Evolutionary conservation across 2,329 filamentous ascomycete genomes (phyloP), one percentile per base, ranked within the genome.

Genomic region (Incumbomyces lentus): DNA sequence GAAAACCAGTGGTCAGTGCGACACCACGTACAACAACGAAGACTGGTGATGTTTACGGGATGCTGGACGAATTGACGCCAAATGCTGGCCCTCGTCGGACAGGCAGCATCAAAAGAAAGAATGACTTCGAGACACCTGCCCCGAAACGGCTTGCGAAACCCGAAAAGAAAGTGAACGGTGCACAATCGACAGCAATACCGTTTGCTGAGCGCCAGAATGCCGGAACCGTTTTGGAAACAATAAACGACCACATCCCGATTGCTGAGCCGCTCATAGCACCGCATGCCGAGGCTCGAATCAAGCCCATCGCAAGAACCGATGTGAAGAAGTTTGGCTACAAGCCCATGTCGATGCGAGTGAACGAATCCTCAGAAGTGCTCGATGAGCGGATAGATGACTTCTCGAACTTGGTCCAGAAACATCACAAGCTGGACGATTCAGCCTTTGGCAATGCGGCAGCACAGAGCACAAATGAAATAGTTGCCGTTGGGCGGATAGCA

Each of bases 351-450:
- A 95, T 96, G 88, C 94, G 95, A 60, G 73, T 92, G 6, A 89
- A 86, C 4, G 89, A 95, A 62, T 81, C 87, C 0, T 94, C 90
- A 3, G 89, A 95, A 63, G 86, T 95, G 37, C 75, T 96, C 6
- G 92, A 98, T 65, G 90, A 96, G 65, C 77, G 88, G 57, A 95
- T 98, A 68, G 88, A 96, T 58, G 87, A 89, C 52, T 95, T 95
- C 59, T 74, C 79, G 49, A 68, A 71, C n/a, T 64, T 88, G 1
- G 73, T 94, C 4, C 81, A 86, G 65, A 77, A 82, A 47, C 73
- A 88, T 54, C 78, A 94, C 64, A 71, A 76, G 12, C 70, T 95
- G 5, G 85, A 92, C 14, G 82, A 92, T 49, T 76, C 78, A 14
- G 83, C 79, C 0, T 93, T 98, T 62, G 89, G 89, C 40, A 95